These are phyloP conservation scores for Salvia miltiorrhiza DNA, from an alignment of 257 asterid species.

Conservation along the genomic window DNA sequence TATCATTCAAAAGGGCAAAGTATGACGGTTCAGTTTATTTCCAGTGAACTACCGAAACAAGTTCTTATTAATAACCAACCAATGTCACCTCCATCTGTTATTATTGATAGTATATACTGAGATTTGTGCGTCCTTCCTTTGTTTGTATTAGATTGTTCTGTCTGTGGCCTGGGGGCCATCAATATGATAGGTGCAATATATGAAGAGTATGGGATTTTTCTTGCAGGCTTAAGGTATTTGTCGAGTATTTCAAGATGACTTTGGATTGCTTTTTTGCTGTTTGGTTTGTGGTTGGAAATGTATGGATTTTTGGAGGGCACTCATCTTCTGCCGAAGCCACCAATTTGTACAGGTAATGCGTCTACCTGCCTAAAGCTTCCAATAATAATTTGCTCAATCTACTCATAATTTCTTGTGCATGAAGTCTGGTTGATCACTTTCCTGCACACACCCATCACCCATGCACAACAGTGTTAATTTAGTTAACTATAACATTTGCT, in stretches of 20 bases:
- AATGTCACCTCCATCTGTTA: background rate
- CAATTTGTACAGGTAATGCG: slow-evolving; percentile 74
- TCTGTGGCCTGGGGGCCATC: slow-evolving; percentile 7
- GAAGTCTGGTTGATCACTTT: background rate
- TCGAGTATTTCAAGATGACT: slow-evolving; percentile 88
- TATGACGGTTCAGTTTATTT: background rate
- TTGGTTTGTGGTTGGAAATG: slow-evolving; percentile 98
- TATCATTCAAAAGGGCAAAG: background rate
- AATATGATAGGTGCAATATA: slow-evolving; percentile 1
- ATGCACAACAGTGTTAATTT: background rate
- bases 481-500: background rate
- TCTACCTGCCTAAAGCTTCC: background rate
- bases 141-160: slow-evolving; percentile 4
- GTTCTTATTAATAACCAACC: background rate
- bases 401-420: background rate
- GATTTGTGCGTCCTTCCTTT: background rate
- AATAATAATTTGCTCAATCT: background rate
- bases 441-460: background rate
- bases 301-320: slow-evolving; percentile 95
- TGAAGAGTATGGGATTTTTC: slow-evolving; percentile 24
- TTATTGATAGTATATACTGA: background rate
- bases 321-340: slow-evolving; percentile 82
- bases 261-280: slow-evolving; percentile 98
- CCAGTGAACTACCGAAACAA: background rate
- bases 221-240: slow-evolving; percentile 71